phyloP scores from a whole-genome alignment of 2,329 filamentous ascomycete genomes.

The Nothophaeocryptopus gaeumannii region DNA sequence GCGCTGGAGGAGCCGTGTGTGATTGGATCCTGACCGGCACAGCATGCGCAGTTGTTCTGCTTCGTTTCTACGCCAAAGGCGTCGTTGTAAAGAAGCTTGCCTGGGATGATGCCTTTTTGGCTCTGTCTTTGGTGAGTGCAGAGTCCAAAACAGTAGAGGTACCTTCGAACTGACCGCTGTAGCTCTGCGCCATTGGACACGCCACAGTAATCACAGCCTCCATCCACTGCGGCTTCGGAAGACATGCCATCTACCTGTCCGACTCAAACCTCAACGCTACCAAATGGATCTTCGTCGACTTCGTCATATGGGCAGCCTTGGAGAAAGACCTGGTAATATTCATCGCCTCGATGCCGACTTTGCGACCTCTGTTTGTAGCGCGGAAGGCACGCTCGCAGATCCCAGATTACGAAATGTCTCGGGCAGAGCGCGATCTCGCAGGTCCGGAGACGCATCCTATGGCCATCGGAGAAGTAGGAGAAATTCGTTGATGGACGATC shows the following conservation, averaged over 20 bases:
- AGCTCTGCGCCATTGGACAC: neutral
- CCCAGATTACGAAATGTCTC: neutral
- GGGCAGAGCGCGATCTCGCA: too few species aligned
- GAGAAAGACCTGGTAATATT: constrained; percentile 20
- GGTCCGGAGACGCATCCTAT: too few species aligned
- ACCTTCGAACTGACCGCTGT: too few species aligned
- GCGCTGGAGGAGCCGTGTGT: neutral
- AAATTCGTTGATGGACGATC: too few species aligned
- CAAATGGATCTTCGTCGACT: neutral
- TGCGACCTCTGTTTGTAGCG: constrained; percentile 9
- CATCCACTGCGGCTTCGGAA: too few species aligned
- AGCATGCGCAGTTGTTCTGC: neutral
- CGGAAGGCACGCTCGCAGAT: neutral
- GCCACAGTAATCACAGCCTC: too few species aligned
- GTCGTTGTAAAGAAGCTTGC: constrained; percentile 1
- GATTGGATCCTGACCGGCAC: constrained; percentile 1
- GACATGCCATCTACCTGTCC: too few species aligned
- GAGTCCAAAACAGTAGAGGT: neutral
- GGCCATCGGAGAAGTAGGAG: too few species aligned
- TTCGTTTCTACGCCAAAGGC: neutral
- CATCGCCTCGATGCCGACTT: constrained; percentile 13
- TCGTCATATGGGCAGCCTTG: constrained; percentile 14
- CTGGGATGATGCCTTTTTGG: constrained; percentile 2
- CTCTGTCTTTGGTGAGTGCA: neutral
- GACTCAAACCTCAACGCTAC: too few species aligned